Percentiles rank a stretch among this genome's conserved stretches.
Conservation (phyloP, 805 yeast species). For the Clavispora asparagi region DNA sequence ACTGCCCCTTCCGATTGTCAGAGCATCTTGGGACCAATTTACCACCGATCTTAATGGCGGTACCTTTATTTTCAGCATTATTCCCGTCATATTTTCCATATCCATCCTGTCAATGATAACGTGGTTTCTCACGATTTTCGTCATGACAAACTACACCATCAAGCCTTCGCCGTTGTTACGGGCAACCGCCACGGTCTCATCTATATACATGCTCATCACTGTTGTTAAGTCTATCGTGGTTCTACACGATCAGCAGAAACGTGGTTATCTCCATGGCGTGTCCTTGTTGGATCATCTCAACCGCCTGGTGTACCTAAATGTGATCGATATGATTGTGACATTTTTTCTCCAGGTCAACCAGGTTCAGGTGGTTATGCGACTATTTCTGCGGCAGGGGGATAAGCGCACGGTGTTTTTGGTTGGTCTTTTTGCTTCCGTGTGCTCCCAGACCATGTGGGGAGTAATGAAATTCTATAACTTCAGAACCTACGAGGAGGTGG, state of each 20-base stretch:
- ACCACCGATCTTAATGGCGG: slow-evolving; percentile 31
- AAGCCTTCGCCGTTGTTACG: slow-evolving; percentile 52
- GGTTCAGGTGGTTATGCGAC: slow-evolving; percentile 64
- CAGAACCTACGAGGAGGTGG: slow-evolving; percentile 35
- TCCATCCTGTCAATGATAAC: slow-evolving; percentile 63
- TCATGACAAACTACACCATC: slow-evolving; percentile 60
- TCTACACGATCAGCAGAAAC: slow-evolving; percentile 43
- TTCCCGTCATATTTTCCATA: slow-evolving; percentile 56
- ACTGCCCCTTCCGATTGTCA: slow-evolving; percentile 38
- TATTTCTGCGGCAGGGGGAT: slow-evolving; percentile 64
- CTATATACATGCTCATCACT: slow-evolving; percentile 49
- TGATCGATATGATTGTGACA: slow-evolving; percentile 55
- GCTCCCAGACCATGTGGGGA: slow-evolving; percentile 67
- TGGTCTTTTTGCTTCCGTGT: slow-evolving; percentile 49
- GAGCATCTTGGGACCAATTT: slow-evolving; percentile 45
- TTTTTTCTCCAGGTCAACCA: slow-evolving; percentile 60
- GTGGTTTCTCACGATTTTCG: slow-evolving; percentile 56
- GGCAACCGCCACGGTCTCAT: slow-evolving; percentile 46
- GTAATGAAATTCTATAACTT: slow-evolving; percentile 48
- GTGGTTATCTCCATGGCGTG: slow-evolving; percentile 40
- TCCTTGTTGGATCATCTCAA: slow-evolving; percentile 42
- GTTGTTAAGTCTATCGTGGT: slow-evolving; percentile 43
- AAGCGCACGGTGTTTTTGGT: slow-evolving; percentile 55
- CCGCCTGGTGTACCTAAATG: slow-evolving; percentile 40
- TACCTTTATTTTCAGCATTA: slow-evolving; percentile 50